Evolutionary conservation across 1,284 basidiomycete species (phyloP), one percentile per base, ranked within the genome.

Genomic region (Blastosporella zonata): DNA sequence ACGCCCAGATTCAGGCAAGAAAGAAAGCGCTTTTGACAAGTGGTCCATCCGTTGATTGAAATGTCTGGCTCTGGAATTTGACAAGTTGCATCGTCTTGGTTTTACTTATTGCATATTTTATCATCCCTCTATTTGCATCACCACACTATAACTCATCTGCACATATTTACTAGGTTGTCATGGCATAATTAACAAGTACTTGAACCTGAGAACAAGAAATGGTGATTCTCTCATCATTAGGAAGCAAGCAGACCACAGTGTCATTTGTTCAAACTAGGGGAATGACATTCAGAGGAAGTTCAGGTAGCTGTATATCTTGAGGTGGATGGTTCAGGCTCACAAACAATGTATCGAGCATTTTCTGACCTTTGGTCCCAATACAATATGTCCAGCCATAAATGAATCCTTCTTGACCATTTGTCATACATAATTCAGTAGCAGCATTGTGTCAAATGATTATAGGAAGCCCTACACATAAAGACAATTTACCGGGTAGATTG

Each of bases 261-360:
- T 46, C 57, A 2, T 54, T 47, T 0, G 50, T 54, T 12, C 28
- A 13, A 6, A 49, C 37, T 1, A 74, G 43, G 6, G 71, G 70
- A 3, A 74, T 66, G 1, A 74, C 66, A 62, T 76, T 73, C 12
- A 35, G 2, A n/a, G 69, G 69, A 18, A 74, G 52, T 6, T 61
- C 68, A 15, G 53, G 41, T 1, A 74, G 17, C 28, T 68, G 38
- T 0, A 73, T 46, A n/a, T 21, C 7, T n/a, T 25, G 42, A 0
- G 67, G 62, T 6, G 68, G 64, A 31, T 65, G 56, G 1, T 27
- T 22, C 6, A 47, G 38, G 1, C 3, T 3, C 1, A 75, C 67
- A 62, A 73, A 73, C 2, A 74, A 35, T 1, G 59, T 64, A 3
- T 71, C 63, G 1, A 74, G 22, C 6, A 55, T 39, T 29, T n/a